These are phyloP conservation scores for Aspergillus vadensis DNA, from an alignment of 2,329 filamentous ascomycete genomes.

Conservation along the genomic window DNA sequence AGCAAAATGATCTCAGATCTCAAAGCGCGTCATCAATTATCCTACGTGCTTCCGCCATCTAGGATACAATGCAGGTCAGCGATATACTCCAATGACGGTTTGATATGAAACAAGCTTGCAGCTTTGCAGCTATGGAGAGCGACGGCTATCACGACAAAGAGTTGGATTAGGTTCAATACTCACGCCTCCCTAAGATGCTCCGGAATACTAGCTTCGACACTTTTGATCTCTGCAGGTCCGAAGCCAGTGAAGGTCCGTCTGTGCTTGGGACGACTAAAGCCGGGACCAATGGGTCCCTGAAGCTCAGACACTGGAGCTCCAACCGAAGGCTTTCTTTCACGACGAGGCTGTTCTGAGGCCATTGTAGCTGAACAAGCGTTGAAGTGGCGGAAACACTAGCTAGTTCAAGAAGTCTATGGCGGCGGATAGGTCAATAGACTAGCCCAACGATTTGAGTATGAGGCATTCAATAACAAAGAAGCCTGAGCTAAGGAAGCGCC, in stretches of 20 bases:
- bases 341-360: slow-evolving; percentile 31
- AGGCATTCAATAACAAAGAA: neutral
- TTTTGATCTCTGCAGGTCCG: slow-evolving; percentile 87
- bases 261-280: slow-evolving; percentile 89
- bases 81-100: slow-evolving; percentile 4
- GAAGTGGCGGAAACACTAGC: neutral
- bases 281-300: slow-evolving; percentile 80
- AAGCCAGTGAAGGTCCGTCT: slow-evolving; percentile 96
- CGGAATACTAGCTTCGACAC: slow-evolving; percentile 85
- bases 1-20: neutral
- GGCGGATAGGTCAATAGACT: neutral
- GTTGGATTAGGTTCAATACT: slow-evolving; percentile 43
- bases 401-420: neutral
- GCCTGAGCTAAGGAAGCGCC: neutral
- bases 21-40: neutral
- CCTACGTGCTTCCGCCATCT: slow-evolving; percentile 65
- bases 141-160: neutral
- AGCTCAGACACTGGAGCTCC: slow-evolving; percentile 85
- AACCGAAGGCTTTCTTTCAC: slow-evolving; percentile 79
- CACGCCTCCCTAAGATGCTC: slow-evolving; percentile 83
- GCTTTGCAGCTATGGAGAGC: neutral
- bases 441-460: too few relatives aligned
- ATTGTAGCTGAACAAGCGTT: slow-evolving; percentile 20
- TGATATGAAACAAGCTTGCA: neutral
- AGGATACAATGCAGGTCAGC: slow-evolving; percentile 22